These are phyloP conservation scores for Curvularia sp. DNA, from an alignment of 2,329 filamentous ascomycete genomes.

Conservation along the genomic window DNA sequence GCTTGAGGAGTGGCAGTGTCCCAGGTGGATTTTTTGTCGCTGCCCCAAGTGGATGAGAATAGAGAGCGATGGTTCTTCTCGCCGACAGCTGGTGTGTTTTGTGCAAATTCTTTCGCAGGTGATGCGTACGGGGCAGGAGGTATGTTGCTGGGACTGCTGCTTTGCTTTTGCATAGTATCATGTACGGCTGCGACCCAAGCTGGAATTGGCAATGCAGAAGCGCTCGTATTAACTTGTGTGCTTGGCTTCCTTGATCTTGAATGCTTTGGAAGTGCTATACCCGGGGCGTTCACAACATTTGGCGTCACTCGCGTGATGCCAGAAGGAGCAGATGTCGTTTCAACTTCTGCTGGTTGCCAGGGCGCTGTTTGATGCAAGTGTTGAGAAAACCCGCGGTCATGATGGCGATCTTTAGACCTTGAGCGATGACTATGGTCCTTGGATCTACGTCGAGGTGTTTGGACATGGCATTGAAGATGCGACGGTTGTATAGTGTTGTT, in stretches of 20 bases:
- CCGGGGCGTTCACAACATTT: slow-evolving; percentile 17
- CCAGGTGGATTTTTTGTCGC: slow-evolving; percentile 1
- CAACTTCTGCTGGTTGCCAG: slow-evolving; percentile 2
- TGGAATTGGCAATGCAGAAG: slow-evolving; percentile 7
- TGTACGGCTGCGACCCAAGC: slow-evolving; percentile 12
- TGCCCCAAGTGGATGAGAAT: slow-evolving; percentile 19
- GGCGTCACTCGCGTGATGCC: slow-evolving; percentile 2
- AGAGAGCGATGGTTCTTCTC: not conserved
- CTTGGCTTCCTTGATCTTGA: not conserved
- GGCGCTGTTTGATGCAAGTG: not conserved
- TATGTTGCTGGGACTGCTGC: not conserved
- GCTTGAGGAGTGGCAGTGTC: not conserved
- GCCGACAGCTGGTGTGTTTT: not conserved
- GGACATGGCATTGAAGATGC: slow-evolving; percentile 16
- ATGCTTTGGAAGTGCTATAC: not conserved
- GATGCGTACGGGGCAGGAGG: slow-evolving; percentile 20
- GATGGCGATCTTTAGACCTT: slow-evolving; percentile 1
- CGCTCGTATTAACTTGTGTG: not conserved
- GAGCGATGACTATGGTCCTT: slow-evolving; percentile 5
- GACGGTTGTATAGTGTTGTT: slow-evolving; percentile 23
- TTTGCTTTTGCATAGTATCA: slow-evolving; percentile 6
- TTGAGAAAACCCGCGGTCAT: slow-evolving; percentile 7
- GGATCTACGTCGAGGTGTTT: slow-evolving; percentile 2
- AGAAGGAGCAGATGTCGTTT: not conserved
- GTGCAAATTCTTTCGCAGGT: not conserved